Evolutionary conservation across 768 basidiomycete species (phyloP), one percentile per base, ranked within the genome.

Genomic region (Naganishia randhawae): DNA sequence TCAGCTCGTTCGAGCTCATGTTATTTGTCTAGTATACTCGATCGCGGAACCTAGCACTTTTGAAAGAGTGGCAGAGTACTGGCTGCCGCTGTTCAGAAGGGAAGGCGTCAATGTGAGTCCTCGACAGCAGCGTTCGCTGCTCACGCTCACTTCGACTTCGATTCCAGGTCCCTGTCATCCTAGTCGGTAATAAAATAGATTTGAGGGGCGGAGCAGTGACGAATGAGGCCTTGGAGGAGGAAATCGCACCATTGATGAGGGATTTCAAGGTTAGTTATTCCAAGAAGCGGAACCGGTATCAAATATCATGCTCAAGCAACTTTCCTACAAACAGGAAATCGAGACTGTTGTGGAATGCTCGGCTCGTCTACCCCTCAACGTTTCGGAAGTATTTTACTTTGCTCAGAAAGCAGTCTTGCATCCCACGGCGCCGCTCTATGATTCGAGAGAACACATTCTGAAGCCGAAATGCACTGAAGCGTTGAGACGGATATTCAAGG

Each of bases 151-250:
- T 25, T 27, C n/a, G 22, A n/a, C n/a, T 31, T 50, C 48, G 9
- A 4, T 9, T 55, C 5, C 71, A 95, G 92, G 88, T 98, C 8
- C 95, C 95, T 7, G 93, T 97, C 45, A 95, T 99, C 71, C 84
- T 99, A 35, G 91, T 97, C 29, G 95, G 95, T 63, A 99, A 99
- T 83, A 99, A 98, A 83, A 99, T 98, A 52, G 95, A 99, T 80
- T 81, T 97, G 54, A 85, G 95, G 19, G 92, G 91, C 4, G 94
- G 93, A 1, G 87, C 90, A 75, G 91, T 97, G 45, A 92, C 94
- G 31, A 95, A 96, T 74, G 88, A 95, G 76, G 91, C 89, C 2
- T 81, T 99, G 69, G 92, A 95, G 80, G 92, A 89, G 70, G 95
- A 98, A 80, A 94, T 98, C 71, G 80, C 90, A 66, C 95, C 95